Base-by-base conservation (phyloP, 495 filamentous ascomycete species). In the Evernia prunastri region DNA sequence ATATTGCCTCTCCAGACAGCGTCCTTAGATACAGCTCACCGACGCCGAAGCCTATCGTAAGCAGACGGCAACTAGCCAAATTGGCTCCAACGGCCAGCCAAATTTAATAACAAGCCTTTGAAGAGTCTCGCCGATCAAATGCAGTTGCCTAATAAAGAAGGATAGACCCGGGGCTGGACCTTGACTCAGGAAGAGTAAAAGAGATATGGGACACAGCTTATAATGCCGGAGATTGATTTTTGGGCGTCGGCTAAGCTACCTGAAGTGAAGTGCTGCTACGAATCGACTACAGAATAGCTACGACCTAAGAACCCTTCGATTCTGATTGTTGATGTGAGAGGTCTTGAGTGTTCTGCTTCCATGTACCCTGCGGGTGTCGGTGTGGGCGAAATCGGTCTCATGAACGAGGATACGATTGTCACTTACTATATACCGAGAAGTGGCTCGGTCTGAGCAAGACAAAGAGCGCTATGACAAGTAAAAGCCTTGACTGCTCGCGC, bases 181-280 rank as follows among this genome's bases (percentile, higher is more conserved):
- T 31, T 66, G 20, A 35, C 33, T 6, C 17, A 9, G 6, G 81
- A 87, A 37, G 91, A 95, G 70, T 93, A 96, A 69, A 81, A 79
- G 66, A 83, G 92, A 59, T 98, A 98, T 78, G 91, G 91, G 5
- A 81, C 94, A 47, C 94, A 98, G 74, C 88, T 98, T 78, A 93
- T 97, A 53, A 82, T 98, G 43, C 87, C 91, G 0, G 84, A 89
- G 63, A 80, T 98, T 64, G 93, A 92, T 4, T 79, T 96, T 31
- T 78, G 85, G 72, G 91, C n/a, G 90, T 88, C 64, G 43, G 72
- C 31, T 25, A 33, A 39, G 23, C 58, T 59, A 3, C 36, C 33
- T 60, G 40, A 17, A 64, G 13, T 9, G 54, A 23, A 42, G 67
- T 25, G 56, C 58, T 66, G 23, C 59, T 58, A 49, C 72, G 65